Evolutionary conservation across 345 rosid genomes (phyloP).

Genomic region (Barbarea vulgaris): DNA sequence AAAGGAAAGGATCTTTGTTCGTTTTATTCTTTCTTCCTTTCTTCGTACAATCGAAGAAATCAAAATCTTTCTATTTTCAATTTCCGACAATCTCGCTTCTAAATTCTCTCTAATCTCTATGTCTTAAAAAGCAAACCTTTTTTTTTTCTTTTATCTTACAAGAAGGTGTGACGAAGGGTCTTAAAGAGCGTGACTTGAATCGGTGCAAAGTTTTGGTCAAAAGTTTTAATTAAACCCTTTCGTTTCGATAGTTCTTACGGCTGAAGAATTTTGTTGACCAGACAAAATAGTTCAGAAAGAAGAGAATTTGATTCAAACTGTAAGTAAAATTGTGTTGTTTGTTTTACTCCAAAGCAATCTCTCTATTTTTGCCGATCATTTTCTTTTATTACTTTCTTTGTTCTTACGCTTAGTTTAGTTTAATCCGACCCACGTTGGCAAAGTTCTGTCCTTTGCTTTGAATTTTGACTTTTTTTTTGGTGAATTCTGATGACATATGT

Average conservation of each 20-base stretch:
- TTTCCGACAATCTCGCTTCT: neutral
- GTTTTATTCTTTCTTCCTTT: conserved; percentile 8
- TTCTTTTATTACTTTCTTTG: neutral
- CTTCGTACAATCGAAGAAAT: conserved; percentile 3
- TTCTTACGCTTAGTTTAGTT: neutral
- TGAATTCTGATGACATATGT: neutral
- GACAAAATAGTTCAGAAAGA: neutral
- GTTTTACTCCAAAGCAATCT: conserved; percentile 21
- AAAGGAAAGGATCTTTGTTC: conserved; percentile 35
- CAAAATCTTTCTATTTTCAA: neutral
- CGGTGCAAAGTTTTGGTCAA: conserved; percentile 2
- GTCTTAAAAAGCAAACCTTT: neutral
- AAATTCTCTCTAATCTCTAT: neutral
- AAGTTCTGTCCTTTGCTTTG: neutral
- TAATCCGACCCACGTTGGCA: neutral
- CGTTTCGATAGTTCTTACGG: neutral
- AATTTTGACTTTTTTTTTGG: neutral
- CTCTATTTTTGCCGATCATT: neutral
- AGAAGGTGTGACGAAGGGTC: neutral
- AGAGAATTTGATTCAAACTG: neutral
- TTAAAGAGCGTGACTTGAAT: neutral
- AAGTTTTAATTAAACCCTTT: neutral
- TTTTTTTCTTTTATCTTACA: neutral
- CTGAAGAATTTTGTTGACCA: neutral
- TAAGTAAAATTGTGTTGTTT: neutral